Base-by-base conservation (phyloP, 805 yeast genomes). In the Lipomyces sp. region DNA sequence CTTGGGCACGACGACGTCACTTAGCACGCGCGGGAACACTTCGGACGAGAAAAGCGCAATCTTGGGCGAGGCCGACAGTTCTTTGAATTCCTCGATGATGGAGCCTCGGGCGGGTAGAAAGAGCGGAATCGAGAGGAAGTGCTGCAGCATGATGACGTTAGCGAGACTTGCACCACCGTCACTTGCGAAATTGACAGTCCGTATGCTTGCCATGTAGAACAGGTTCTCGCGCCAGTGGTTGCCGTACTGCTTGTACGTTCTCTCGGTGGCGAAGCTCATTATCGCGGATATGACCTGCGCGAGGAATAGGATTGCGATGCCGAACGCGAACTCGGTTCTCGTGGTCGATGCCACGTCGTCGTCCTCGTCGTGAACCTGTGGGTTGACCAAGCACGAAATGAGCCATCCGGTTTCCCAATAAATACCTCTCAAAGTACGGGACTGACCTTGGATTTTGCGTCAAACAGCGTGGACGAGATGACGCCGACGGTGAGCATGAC, bases 151-250 rank as follows among this genome's bases (percentile, higher is more conserved):
- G n/a, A n/a, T n/a, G n/a, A n/a, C n/a, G n/a, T n/a, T n/a, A n/a
- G n/a, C n/a, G n/a, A n/a, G n/a, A n/a, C n/a, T n/a, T n/a, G n/a
- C n/a, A n/a, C n/a, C n/a, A n/a, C n/a, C n/a, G n/a, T n/a, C n/a
- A n/a, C n/a, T n/a, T n/a, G n/a, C n/a, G n/a, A n/a, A n/a, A n/a
- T n/a, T n/a, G n/a, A n/a, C n/a, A n/a, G n/a, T n/a, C n/a, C n/a
- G 61, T 82, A 36, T 7, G 86, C 14, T 78, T 24, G 51, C 60
- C 56, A 51, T 72, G 65, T 79, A 83, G 60, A 84, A 84, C 39
- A 84, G 63, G 32, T 76, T 73, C 58, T 84, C 89, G 48, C 75
- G 69, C 90, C 90, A 84, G 45, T 76, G 75, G 47, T 72, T 72
- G 4, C 85, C 84, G 61, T 81, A 78, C 19, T 57, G 59, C 13